These are phyloP conservation scores for Ophiostoma piceae DNA, from an alignment of 2,329 filamentous ascomycete species.

Conservation along the genomic window DNA sequence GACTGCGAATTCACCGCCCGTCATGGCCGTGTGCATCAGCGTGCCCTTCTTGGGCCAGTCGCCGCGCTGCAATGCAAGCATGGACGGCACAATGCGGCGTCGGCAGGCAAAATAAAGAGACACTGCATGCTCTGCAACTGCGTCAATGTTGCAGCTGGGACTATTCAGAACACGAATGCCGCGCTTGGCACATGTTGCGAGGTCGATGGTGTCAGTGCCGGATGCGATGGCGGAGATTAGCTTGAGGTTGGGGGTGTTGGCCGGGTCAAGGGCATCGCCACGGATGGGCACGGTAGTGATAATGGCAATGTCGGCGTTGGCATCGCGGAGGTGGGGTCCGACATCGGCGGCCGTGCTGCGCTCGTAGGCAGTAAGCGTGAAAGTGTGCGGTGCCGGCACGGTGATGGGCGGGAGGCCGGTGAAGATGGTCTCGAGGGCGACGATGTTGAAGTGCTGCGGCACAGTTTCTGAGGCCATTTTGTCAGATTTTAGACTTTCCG, in stretches of 20 bases:
- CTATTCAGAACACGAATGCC: slow-evolving; percentile 32
- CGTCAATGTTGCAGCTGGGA: slow-evolving; percentile 30
- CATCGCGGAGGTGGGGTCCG: slow-evolving; percentile 33
- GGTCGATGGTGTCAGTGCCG: slow-evolving; percentile 30
- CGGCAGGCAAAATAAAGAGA: slow-evolving; percentile 32
- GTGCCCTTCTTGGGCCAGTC: slow-evolving; percentile 27
- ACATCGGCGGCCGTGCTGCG: slow-evolving; percentile 30
- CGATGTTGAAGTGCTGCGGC: slow-evolving; percentile 29
- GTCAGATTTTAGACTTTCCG: background rate
- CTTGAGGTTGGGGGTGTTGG: slow-evolving; percentile 32
- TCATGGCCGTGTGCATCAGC: slow-evolving; percentile 26
- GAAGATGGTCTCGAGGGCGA: slow-evolving; percentile 34
- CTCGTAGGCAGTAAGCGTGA: slow-evolving; percentile 30
- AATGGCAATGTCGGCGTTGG: slow-evolving; percentile 37
- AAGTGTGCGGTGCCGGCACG: slow-evolving; percentile 31
- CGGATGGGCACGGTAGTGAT: slow-evolving; percentile 33
- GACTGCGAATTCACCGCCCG: slow-evolving; percentile 15
- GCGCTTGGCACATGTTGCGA: slow-evolving; percentile 26
- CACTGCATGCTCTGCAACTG: slow-evolving; percentile 32
- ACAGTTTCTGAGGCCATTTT: background rate
- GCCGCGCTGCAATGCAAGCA: slow-evolving; percentile 30
- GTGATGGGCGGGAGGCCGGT: slow-evolving; percentile 30
- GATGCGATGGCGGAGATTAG: slow-evolving; percentile 31
- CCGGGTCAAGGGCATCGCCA: slow-evolving; percentile 27
- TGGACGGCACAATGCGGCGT: slow-evolving; percentile 34